phyloP scores from a whole-genome alignment of 139 green algal genomes.

The Chlamydomonas schloesseri region DNA sequence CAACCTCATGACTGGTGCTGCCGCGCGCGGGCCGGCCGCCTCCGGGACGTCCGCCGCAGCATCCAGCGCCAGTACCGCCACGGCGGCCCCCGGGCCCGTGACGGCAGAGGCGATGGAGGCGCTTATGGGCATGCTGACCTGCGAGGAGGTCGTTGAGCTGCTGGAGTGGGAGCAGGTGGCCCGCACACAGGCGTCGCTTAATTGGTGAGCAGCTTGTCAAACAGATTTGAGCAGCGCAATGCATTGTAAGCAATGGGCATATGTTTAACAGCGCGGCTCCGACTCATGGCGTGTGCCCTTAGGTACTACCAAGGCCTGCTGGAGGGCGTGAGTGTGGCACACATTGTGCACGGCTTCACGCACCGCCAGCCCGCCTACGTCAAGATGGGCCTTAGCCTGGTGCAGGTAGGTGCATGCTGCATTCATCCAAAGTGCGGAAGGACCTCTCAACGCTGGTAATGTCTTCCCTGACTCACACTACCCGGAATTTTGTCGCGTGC shows the following conservation, averaged over 20 bases:
- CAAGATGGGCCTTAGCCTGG: constrained; percentile 39
- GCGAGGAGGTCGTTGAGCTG: constrained; percentile 64
- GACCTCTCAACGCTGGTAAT: too few species aligned
- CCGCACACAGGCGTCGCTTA: background rate
- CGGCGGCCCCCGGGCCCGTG: background rate
- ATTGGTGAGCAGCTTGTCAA: constrained; percentile 38
- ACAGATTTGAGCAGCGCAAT: too few species aligned
- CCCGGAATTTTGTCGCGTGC: too few species aligned
- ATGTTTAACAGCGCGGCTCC: too few species aligned
- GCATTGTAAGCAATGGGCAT: too few species aligned
- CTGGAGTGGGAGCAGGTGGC: constrained; percentile 72
- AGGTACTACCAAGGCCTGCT: constrained; percentile 70
- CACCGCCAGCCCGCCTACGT: constrained; percentile 67
- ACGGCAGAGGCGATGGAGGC: constrained; percentile 12
- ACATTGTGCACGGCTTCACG: constrained; percentile 74
- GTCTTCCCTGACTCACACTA: too few species aligned
- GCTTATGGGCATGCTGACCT: constrained; percentile 53
- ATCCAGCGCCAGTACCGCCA: too few species aligned
- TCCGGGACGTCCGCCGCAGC: background rate
- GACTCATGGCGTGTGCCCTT: too few species aligned
- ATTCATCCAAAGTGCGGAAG: background rate
- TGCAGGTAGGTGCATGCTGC: constrained; percentile 23
- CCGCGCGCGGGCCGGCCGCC: too few species aligned
- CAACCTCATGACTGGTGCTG: too few species aligned
- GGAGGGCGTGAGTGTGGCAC: constrained; percentile 60